Base-by-base conservation (phyloP, 257 asterid genomes). In the Fraxinus americana region DNA sequence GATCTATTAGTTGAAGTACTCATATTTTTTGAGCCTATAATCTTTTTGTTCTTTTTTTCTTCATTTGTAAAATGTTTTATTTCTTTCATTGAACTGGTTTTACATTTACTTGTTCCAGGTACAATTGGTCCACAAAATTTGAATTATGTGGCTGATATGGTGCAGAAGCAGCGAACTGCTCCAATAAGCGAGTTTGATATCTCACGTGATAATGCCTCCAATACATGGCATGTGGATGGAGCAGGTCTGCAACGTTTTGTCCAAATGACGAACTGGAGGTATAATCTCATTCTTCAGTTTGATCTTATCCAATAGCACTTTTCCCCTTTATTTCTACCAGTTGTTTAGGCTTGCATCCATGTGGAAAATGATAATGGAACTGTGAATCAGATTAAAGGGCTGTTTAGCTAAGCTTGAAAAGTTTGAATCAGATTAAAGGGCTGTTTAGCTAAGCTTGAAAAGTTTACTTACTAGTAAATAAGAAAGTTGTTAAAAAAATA, bases 191-290 rank as follows among this genome's bases (percentile, higher is more conserved):
- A 93, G 84, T 96, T 91, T 80, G 92, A 93, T 72, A 92, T 93
- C 81, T 79, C 96, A 72, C 91, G 80, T 3, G 97, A 89, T 71
- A 80, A 79, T 77, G 65, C 83, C 79, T 83, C 87, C 73, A 81
- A 78, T 17, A 80, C 92, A 45, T 96, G 97, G 97, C 85, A 86
- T 75, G 99, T 96, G 27, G 89, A 59, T 4, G 99, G 98, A 84
- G 81, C 86, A 1, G 98, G 99, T 59, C 85, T 96, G 92, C 89
- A 91, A 70, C 97, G 99, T 71, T 96, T 96, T 76, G 91, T 93
- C 81, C 99, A 93, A 83, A 96, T 93, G 99, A 96, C 99, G 84
- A 93, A 96, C 85, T 96, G 99, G 99, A 89, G 98, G 99, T 95
- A 78, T 67, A 68, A 77, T 25, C 29, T 9, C 17, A 63, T 63